These are phyloP conservation scores for Sclerospora graminicola DNA, from an alignment of 352 stramenopile genomes.

Conservation along the genomic window DNA sequence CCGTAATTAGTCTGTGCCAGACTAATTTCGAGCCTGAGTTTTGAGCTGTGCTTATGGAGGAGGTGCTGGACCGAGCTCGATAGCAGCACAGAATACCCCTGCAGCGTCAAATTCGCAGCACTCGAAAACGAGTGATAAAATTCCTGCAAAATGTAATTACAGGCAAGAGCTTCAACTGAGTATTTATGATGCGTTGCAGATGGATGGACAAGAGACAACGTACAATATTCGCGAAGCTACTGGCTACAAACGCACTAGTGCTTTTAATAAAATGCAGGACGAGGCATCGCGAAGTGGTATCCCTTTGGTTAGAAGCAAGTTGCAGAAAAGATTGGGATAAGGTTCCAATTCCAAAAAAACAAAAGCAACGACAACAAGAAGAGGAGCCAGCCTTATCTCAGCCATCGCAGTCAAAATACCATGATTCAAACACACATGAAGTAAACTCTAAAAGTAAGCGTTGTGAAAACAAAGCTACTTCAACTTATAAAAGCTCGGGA, in stretches of 20 bases:
- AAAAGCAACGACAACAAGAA: constrained; percentile 7
- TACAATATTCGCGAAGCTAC: constrained; percentile 19
- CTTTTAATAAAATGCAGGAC: constrained; percentile 43
- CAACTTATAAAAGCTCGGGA: constrained; percentile 10
- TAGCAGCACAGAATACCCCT: background rate
- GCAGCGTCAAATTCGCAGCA: constrained; percentile 1
- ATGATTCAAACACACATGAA: too few species aligned
- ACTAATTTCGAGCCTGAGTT: too few species aligned
- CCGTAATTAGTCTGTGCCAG: too few species aligned
- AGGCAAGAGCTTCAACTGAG: constrained; percentile 37
- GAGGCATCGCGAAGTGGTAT: constrained; percentile 25
- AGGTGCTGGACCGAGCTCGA: too few species aligned
- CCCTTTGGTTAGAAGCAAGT: constrained; percentile 27
- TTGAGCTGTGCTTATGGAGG: constrained; percentile 29
- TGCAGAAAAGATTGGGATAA: constrained; percentile 37
- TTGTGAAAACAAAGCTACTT: constrained; percentile 12
- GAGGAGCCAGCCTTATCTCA: constrained; percentile 2
- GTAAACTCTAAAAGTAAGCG: background rate
- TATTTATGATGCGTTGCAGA: constrained; percentile 48
- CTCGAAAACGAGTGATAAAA: constrained; percentile 8
- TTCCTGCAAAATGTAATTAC: constrained; percentile 11
- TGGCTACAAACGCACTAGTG: constrained; percentile 37
- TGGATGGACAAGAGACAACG: constrained; percentile 30
- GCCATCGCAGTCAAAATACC: background rate
- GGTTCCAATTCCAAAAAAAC: constrained; percentile 37